Base-by-base conservation (phyloP, 441 rosid species). In the Jatropha multifida region DNA sequence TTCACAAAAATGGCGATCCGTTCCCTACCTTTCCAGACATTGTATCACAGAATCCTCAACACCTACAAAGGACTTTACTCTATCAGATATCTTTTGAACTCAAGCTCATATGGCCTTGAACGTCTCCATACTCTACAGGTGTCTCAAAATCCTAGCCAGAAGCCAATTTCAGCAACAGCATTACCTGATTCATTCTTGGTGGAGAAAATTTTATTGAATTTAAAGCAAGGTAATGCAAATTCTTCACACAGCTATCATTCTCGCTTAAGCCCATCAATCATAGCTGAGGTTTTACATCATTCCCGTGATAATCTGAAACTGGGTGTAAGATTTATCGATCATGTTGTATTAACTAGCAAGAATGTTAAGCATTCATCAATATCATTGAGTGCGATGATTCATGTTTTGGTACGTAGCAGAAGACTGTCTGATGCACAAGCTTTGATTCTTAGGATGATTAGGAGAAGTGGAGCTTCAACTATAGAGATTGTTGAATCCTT, bases 341-440 rank as follows among this genome's bases (percentile, higher is more conserved):
- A 79, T 65, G 60, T 88, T 60, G 54, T 74, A 8, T 79, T 46
- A 4, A 78, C 72, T 61, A 79, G 86, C 66, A 81, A 79, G 0
- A 82, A 82, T 76, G 77, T 90, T 71, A 90, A 79, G 83, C 93
- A 94, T 77, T 84, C 94, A 0, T 81, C 88, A 4, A 65, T 63
- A 68, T 90, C 97, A 23, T 60, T 92, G 69, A 89, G 95, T 73
- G 87, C 93, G 27, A 91, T 86, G 90, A 80, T 87, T 70, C 92
- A 92, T 78, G 76, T 90, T 75, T 65, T 92, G 48, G 89, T 90
- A 58, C 85, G 82, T 58, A 73, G 88, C 78, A 81, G 87, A 49
- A 89, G 95, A 81, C 59, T 87, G 49, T 89, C 95, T 0, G 92
- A 94, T 69, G 97, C 97, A 4, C 98, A 90, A 79, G 79, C 83